These are phyloP conservation scores for Clonostachys sp. DNA, from an alignment of 2,329 filamentous ascomycete species.

Conservation along the genomic window DNA sequence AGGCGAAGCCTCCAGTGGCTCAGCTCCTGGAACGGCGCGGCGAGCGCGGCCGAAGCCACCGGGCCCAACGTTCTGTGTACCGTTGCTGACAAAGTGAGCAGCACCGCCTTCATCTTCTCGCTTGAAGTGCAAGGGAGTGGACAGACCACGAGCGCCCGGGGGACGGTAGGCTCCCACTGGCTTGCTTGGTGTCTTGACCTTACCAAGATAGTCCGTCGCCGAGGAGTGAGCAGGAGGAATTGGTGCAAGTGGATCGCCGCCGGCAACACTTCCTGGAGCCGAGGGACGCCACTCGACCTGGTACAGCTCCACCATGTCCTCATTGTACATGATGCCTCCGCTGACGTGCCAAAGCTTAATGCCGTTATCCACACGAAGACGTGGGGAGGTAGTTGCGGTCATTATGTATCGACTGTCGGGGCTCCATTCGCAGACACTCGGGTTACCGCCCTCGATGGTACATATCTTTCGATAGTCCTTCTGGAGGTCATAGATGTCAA, in stretches of 20 bases:
- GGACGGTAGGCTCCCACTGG: constrained; percentile 95
- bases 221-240: constrained; percentile 78
- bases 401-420: constrained; percentile 93
- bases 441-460: constrained; percentile 93
- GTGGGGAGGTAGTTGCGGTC: constrained; percentile 95
- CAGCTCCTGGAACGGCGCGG: constrained; percentile 82
- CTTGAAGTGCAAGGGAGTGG: constrained; percentile 91
- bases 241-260: constrained; percentile 67
- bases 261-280: constrained; percentile 49
- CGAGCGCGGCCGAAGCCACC: constrained; percentile 79
- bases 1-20: constrained; percentile 62
- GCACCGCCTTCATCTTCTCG: constrained; percentile 95
- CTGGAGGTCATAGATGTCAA: constrained; percentile 94
- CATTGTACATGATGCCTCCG: constrained; percentile 87
- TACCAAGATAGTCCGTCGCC: constrained; percentile 75
- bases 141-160: constrained; percentile 83
- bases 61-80: constrained; percentile 61
- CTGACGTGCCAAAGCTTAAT: constrained; percentile 92
- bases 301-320: constrained; percentile 93
- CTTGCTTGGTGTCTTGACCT: constrained; percentile 91
- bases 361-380: constrained; percentile 93
- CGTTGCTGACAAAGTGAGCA: constrained; percentile 77
- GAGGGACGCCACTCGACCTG: constrained; percentile 85
- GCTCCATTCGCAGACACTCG: constrained; percentile 95
- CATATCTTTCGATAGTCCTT: constrained; percentile 90